phyloP scores from a whole-genome alignment of 2,329 filamentous ascomycete species.

The Trichophyton benhamiae region DNA sequence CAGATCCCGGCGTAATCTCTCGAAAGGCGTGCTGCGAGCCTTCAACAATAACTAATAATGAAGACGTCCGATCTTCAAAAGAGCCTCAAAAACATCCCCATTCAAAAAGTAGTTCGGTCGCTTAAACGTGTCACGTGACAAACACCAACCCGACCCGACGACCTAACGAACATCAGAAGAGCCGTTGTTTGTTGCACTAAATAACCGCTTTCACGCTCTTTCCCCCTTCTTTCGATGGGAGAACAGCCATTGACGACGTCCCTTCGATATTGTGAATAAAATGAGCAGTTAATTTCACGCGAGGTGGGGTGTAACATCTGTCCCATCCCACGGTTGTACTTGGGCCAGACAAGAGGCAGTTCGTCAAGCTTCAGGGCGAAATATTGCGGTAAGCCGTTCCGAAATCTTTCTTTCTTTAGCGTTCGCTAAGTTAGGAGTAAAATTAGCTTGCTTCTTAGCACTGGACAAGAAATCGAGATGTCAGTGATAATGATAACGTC shows the following conservation, averaged over 20 bases:
- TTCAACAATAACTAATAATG: no score
- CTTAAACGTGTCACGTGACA: neutral
- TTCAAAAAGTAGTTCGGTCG: neutral
- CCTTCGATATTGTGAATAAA: neutral
- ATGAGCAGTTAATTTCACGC: neutral
- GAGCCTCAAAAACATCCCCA: neutral
- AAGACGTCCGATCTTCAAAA: neutral
- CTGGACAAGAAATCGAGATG: no score
- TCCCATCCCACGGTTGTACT: neutral
- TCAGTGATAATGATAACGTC: neutral
- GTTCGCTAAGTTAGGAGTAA: neutral
- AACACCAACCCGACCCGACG: neutral
- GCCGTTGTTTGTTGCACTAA: neutral
- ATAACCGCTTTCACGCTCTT: neutral
- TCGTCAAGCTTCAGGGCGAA: neutral
- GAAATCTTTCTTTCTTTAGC: neutral
- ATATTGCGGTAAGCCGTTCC: neutral
- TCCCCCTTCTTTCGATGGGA: neutral
- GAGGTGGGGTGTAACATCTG: neutral
- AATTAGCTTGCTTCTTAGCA: neutral
- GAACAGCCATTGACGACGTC: neutral
- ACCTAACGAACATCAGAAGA: neutral
- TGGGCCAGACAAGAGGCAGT: neutral
- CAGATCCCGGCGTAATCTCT: neutral
- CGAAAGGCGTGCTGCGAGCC: neutral